Evolutionary conservation across 352 stramenopile species (phyloP).

Genomic region (Pythium sp.): DNA sequence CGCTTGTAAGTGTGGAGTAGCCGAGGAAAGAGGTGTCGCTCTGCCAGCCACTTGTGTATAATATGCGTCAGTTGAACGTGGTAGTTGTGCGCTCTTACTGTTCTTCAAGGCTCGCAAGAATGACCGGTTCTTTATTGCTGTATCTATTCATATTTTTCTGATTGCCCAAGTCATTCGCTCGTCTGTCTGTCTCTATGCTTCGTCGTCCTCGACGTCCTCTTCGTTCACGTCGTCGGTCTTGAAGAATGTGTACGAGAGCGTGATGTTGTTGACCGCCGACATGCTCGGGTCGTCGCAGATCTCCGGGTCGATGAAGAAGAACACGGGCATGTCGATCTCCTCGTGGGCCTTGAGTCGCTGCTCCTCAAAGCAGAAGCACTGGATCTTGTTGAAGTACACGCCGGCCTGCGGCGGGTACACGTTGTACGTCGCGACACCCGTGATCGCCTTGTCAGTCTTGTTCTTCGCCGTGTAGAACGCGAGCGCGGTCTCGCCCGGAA

Average conservation of each 20-base stretch:
- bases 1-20: background rate
- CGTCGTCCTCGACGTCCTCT: slow-evolving; percentile 78
- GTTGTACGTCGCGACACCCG: slow-evolving; percentile 99
- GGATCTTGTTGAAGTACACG: slow-evolving; percentile 99
- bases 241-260: slow-evolving; percentile 98
- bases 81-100: background rate
- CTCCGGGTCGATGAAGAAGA: slow-evolving; percentile 99
- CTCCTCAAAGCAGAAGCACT: slow-evolving; percentile 99
- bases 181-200: slow-evolving; percentile 9
- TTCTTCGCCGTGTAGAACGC: slow-evolving; percentile 99
- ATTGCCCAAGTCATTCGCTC: background rate
- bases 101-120: background rate
- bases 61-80: background rate
- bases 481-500: slow-evolving; percentile 97
- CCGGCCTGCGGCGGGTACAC: slow-evolving; percentile 96
- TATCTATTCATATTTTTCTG: background rate
- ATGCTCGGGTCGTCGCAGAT: slow-evolving; percentile 97
- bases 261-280: slow-evolving; percentile 96
- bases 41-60: background rate
- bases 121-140: background rate
- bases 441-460: slow-evolving; percentile 96
- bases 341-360: slow-evolving; percentile 96
- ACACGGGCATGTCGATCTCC: slow-evolving; percentile 99
- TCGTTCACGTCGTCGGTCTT: slow-evolving; percentile 95
- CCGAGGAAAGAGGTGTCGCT: background rate